Evolutionary conservation across 352 stramenopile species (phyloP).

Genomic region (Globisporangium sylvaticum): DNA sequence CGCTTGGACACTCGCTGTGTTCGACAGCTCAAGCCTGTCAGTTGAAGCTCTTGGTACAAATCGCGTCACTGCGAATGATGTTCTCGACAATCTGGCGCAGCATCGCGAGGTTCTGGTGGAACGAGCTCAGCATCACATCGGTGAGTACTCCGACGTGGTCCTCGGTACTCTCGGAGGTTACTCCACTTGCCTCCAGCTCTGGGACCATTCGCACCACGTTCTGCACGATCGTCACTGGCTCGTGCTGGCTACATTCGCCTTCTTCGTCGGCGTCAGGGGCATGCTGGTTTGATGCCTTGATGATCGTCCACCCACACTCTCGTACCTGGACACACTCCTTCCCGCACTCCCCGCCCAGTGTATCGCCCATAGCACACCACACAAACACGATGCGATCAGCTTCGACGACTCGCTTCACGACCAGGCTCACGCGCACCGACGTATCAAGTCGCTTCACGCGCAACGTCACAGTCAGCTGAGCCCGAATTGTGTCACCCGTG

Average conservation of each 20-base stretch:
- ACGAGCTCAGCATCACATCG: slow-evolving; percentile 7
- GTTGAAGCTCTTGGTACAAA: not conserved
- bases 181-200: not conserved
- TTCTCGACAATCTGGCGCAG: slow-evolving; percentile 11
- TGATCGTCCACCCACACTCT: slow-evolving; percentile 2
- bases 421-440: not conserved
- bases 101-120: slow-evolving; percentile 6
- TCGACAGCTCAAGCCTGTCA: no score
- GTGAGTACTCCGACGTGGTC: slow-evolving; percentile 5
- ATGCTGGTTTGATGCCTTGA: not conserved
- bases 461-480: slow-evolving; percentile 2
- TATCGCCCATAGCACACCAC: not conserved
- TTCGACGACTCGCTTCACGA: slow-evolving; percentile 9
- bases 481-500: not conserved
- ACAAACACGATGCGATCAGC: slow-evolving; percentile 3
- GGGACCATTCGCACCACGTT: slow-evolving; percentile 4
- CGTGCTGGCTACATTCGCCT: not conserved
- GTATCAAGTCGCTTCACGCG: not conserved
- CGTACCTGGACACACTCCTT: not conserved
- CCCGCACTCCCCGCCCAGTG: not conserved
- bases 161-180: not conserved
- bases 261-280: not conserved
- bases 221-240: not conserved
- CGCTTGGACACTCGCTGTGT: no score
- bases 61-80: not conserved